Percentiles rank a stretch among this genome's conserved stretches.
Conservation (phyloP, 108 stramenopile species). For the Cyclotella choctawhatcheeana region DNA sequence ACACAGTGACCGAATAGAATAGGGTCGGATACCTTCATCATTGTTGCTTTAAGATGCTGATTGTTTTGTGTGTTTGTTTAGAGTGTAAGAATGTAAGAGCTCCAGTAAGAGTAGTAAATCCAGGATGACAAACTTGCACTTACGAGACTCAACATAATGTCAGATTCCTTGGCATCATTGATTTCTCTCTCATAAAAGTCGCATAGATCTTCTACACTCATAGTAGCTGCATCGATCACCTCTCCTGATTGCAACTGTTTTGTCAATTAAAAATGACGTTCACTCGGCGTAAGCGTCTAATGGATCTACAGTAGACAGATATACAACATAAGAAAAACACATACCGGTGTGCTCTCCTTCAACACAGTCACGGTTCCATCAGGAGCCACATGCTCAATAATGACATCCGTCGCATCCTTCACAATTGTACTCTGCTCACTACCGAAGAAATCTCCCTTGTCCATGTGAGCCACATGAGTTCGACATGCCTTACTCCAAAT, state of each 20-base stretch:
- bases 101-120: background rate
- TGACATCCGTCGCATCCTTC: constrained; percentile 67
- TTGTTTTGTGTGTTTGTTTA: background rate
- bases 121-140: background rate
- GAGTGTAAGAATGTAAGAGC: background rate
- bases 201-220: constrained; percentile 67
- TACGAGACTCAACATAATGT: constrained; percentile 71
- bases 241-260: constrained; percentile 71
- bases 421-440: constrained; percentile 78
- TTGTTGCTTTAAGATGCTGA: constrained; percentile 93
- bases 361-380: constrained; percentile 70
- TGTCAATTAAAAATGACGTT: background rate
- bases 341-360: constrained; percentile 64
- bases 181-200: constrained; percentile 85
- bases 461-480: constrained; percentile 93
- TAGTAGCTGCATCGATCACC: constrained; percentile 85
- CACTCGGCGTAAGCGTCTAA: background rate
- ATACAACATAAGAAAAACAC: constrained; percentile 3
- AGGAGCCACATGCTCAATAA: constrained; percentile 66
- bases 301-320: background rate
- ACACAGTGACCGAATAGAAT: constrained; percentile 95
- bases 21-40: constrained; percentile 96
- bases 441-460: constrained; percentile 88
- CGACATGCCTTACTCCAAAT: constrained; percentile 80
- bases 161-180: constrained; percentile 84